These are phyloP conservation scores for Diplotaxis tenuifolia DNA, from an alignment of 345 rosid species.

Conservation along the genomic window DNA sequence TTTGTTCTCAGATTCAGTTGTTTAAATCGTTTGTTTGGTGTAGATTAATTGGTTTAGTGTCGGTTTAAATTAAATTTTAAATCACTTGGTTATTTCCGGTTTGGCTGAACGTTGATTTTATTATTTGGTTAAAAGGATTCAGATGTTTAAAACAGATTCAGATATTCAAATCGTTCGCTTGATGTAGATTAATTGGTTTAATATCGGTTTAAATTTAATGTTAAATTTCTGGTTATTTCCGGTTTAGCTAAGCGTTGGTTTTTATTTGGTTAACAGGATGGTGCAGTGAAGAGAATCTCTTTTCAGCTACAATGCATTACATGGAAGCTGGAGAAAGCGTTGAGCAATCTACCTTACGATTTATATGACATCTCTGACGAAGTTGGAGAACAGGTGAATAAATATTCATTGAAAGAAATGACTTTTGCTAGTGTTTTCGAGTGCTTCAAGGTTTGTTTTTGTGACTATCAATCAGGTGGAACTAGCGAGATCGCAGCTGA, in stretches of 20 bases:
- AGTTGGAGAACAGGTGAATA: slow-evolving; percentile 76
- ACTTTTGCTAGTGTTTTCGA: background rate
- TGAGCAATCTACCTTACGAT: slow-evolving; percentile 63
- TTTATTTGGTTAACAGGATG: slow-evolving; percentile 70
- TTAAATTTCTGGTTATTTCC: background rate
- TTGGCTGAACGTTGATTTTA: background rate
- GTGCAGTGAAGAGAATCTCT: slow-evolving; percentile 61
- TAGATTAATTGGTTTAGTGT: slow-evolving; percentile 21
- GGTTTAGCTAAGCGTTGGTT: background rate
- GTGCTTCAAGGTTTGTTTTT: background rate
- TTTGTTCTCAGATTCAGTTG: slow-evolving; percentile 16
- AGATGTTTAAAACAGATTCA: too few species aligned
- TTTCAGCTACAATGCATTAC: slow-evolving; percentile 81
- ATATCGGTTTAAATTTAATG: slow-evolving; percentile 11
- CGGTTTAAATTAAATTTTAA: slow-evolving; percentile 7
- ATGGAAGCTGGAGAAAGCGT: slow-evolving; percentile 81
- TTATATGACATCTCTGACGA: slow-evolving; percentile 82
- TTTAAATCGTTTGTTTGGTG: background rate
- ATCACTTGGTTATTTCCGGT: background rate
- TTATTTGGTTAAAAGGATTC: slow-evolving; percentile 71
- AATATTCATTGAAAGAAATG: too few species aligned
- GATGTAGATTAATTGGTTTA: slow-evolving; percentile 17
- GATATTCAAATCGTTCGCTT: background rate
- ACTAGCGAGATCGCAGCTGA: slow-evolving; percentile 76
- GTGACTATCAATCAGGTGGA: slow-evolving; percentile 45